phyloP scores from a whole-genome alignment of 176 grass and related monocot species.

The Elaeis guineensis region DNA sequence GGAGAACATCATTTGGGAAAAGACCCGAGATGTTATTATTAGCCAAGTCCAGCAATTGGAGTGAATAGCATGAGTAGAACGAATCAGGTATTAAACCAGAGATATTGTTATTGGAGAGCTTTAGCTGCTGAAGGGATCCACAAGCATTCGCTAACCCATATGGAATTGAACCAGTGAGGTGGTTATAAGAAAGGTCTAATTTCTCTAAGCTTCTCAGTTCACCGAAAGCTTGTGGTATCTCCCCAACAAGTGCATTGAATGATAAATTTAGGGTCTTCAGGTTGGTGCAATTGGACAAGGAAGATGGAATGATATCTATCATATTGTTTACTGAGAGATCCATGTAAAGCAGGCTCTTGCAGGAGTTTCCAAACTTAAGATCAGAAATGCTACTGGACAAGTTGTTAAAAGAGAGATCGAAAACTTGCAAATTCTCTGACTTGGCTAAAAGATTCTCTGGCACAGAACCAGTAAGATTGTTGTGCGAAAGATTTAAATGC shows the following conservation, averaged over 20 bases:
- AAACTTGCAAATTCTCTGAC: constrained; percentile 27
- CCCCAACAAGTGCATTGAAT: constrained; percentile 46
- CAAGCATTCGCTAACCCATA: constrained; percentile 39
- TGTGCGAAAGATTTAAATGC: constrained; percentile 42
- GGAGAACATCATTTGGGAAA: constrained; percentile 43
- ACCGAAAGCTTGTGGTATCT: constrained; percentile 34
- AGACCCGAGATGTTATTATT: constrained; percentile 60
- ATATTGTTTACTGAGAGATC: constrained; percentile 68
- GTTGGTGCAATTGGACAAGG: constrained; percentile 40
- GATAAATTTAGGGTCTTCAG: constrained; percentile 67
- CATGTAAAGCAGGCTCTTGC: constrained; percentile 28
- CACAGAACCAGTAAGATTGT: constrained; percentile 63
- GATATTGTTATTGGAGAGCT: constrained; percentile 64
- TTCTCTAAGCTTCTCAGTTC: constrained; percentile 38
- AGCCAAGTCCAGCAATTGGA: constrained; percentile 54
- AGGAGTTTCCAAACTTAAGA: constrained; percentile 25
- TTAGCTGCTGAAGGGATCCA: constrained; percentile 37
- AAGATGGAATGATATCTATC: constrained; percentile 39
- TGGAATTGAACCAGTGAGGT: constrained; percentile 46
- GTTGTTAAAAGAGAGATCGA: constrained; percentile 86
- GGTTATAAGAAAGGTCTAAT: constrained; percentile 69
- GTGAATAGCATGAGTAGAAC: constrained; percentile 47
- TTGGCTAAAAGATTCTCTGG: constrained; percentile 26
- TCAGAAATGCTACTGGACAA: constrained; percentile 48
- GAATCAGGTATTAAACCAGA: constrained; percentile 57